Conservation (phyloP, 805 yeast genomes). For the Naumovozyma castellii region DNA sequence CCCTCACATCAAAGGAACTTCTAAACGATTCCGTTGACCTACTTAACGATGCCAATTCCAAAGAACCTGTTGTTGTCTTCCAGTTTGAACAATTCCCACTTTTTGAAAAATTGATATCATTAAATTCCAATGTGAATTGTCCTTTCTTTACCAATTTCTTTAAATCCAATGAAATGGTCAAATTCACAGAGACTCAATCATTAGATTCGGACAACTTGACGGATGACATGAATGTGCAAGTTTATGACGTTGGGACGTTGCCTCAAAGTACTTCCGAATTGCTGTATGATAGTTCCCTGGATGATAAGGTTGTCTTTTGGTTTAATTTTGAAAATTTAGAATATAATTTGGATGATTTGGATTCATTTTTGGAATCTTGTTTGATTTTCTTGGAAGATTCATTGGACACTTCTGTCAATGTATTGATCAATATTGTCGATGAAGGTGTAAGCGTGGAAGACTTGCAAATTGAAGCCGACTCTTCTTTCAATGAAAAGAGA, state of each 20-base stretch:
- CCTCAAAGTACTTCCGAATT: slow-evolving; percentile 15
- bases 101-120: slow-evolving; percentile 6
- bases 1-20: slow-evolving; percentile 2
- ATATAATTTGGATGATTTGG: slow-evolving; percentile 19
- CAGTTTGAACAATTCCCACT: slow-evolving; percentile 16
- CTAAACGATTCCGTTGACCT: slow-evolving; percentile 3
- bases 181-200: slow-evolving; percentile 6
- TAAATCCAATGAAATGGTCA: slow-evolving; percentile 8
- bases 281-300: slow-evolving; percentile 13
- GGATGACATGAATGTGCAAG: slow-evolving; percentile 3
- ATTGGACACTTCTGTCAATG: slow-evolving; percentile 11
- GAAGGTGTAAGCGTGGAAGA: slow-evolving; percentile 2
- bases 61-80: slow-evolving; percentile 19
- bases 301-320: slow-evolving; percentile 14
- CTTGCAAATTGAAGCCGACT: background rate
- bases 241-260: slow-evolving; percentile 6
- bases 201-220: slow-evolving; percentile 3
- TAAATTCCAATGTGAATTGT: slow-evolving; percentile 5
- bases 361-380: slow-evolving; percentile 21
- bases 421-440: slow-evolving; percentile 15
- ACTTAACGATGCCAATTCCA: slow-evolving; percentile 5
- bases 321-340: slow-evolving; percentile 16
- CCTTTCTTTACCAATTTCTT: slow-evolving; percentile 17
- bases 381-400: slow-evolving; percentile 18
- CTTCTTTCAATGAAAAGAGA: slow-evolving; percentile 1